Conservation (phyloP, 768 basidiomycete genomes). For the Tricholoma sp. region DNA sequence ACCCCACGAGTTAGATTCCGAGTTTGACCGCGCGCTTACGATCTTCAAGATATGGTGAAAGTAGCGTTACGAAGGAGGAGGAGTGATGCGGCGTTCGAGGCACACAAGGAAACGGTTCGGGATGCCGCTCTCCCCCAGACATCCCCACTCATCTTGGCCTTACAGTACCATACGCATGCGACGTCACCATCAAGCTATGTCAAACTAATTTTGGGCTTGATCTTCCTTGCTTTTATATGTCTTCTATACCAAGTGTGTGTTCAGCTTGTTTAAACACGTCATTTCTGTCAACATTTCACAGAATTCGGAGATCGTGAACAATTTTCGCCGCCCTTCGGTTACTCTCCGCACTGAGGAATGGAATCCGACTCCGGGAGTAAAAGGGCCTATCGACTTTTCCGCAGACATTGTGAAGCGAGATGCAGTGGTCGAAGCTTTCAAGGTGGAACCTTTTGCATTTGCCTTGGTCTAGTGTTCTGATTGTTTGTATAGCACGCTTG, state of each 20-base stretch:
- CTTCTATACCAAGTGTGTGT: conserved; percentile 12
- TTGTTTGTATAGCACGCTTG: conserved; percentile 65
- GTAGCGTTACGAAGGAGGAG: too few relatives aligned
- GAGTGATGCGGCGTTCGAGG: too few relatives aligned
- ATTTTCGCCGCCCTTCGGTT: not conserved
- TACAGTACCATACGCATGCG: too few relatives aligned
- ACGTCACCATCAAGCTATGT: not conserved
- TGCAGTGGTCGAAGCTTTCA: conserved; percentile 67
- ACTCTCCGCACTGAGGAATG: not conserved
- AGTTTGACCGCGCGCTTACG: too few relatives aligned
- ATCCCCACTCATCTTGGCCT: too few relatives aligned
- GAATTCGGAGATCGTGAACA: not conserved
- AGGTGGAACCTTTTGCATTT: conserved; percentile 37
- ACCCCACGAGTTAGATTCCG: too few relatives aligned
- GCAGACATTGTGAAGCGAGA: too few relatives aligned
- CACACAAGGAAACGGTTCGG: not conserved
- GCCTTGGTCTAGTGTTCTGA: conserved; percentile 3
- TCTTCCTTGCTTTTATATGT: conserved; percentile 4
- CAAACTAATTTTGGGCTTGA: conserved; percentile 6
- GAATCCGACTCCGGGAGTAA: not conserved
- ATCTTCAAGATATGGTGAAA: too few relatives aligned
- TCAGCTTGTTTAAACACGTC: not conserved
- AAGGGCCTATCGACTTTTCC: not conserved
- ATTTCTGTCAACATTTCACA: too few relatives aligned
- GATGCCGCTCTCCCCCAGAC: not conserved